phyloP scores from a whole-genome alignment of 2,329 filamentous ascomycete species.

The Colletotrichum scovillei region DNA sequence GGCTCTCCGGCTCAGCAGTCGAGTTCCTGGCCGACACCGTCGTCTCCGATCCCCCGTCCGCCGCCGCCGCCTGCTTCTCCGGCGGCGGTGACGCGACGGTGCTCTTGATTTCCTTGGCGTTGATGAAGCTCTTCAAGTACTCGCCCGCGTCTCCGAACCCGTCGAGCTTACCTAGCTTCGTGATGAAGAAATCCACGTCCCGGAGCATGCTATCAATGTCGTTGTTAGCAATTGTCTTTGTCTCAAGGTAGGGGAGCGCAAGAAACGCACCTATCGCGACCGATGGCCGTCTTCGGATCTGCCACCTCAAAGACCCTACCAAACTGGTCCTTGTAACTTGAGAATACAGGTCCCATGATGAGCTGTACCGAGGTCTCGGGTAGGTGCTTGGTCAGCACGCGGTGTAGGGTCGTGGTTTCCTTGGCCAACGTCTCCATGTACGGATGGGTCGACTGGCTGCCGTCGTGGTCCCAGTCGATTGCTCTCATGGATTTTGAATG shows the following conservation, averaged over 20 bases:
- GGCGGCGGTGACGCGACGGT: constrained; percentile 37
- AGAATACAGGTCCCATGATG: constrained; percentile 89
- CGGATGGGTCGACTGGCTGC: constrained; percentile 60
- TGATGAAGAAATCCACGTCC: constrained; percentile 79
- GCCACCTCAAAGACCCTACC: constrained; percentile 76
- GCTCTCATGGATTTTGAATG: constrained; percentile 81
- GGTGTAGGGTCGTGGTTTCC: constrained; percentile 86
- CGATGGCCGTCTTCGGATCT: constrained; percentile 72
- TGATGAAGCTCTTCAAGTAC: constrained; percentile 73
- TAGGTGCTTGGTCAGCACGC: constrained; percentile 84
- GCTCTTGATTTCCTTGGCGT: constrained; percentile 63
- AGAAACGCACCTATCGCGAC: constrained; percentile 75
- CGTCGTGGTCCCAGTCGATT: constrained; percentile 76
- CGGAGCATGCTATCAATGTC: constrained; percentile 71
- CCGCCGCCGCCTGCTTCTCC: constrained; percentile 11
- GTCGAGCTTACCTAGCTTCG: constrained; percentile 80
- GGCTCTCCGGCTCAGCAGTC: constrained; percentile 21
- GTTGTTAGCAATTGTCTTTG: constrained; percentile 5
- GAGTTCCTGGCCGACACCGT: constrained; percentile 18
- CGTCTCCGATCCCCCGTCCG: constrained; percentile 28
- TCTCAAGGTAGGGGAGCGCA: background rate
- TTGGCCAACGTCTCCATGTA: constrained; percentile 91
- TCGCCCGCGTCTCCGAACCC: constrained; percentile 81
- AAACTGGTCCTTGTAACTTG: constrained; percentile 83
- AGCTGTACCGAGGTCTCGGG: constrained; percentile 80